These are phyloP conservation scores for Lactarius trivialis DNA, from an alignment of 768 basidiomycete genomes.

Conservation along the genomic window DNA sequence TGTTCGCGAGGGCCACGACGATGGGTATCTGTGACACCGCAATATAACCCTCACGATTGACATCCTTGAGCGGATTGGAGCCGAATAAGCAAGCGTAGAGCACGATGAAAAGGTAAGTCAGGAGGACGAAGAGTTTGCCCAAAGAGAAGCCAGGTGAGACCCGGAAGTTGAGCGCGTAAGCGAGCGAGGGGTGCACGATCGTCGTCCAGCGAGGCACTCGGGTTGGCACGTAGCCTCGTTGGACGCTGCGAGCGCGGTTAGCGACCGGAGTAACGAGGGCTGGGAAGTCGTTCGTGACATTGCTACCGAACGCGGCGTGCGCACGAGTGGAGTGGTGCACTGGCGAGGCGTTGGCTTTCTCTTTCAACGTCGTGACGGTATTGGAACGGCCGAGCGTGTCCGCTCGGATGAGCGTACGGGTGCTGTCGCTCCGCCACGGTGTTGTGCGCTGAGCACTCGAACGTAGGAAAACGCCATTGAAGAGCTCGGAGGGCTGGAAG, in stretches of 20 bases:
- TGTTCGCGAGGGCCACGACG: constrained; percentile 41
- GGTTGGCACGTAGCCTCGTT: constrained; percentile 24
- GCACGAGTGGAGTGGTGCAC: neutral
- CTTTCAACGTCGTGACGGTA: constrained; percentile 6
- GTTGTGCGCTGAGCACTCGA: neutral
- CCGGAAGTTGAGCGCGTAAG: constrained; percentile 30
- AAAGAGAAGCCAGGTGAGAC: constrained; percentile 33
- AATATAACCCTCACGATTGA: constrained; percentile 32
- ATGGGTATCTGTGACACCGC: constrained; percentile 42
- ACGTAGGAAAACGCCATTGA: constrained; percentile 15
- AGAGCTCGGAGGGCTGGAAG: constrained; percentile 13
- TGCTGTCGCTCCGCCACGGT: constrained; percentile 12
- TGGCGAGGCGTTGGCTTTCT: neutral
- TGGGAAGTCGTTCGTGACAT: neutral
- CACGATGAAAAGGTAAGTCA: constrained; percentile 32
- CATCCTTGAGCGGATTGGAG: constrained; percentile 33
- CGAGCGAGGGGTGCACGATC: constrained; percentile 28
- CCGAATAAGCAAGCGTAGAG: constrained; percentile 33
- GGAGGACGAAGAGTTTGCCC: constrained; percentile 34
- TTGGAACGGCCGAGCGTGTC: constrained; percentile 13
- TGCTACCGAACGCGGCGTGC: neutral
- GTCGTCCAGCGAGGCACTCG: constrained; percentile 35
- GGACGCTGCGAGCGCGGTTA: neutral
- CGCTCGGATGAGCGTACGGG: constrained; percentile 13
- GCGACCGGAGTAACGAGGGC: neutral